Evolutionary conservation across 371 early-diverging fungal species (phyloP).

Genomic region (Dichotomocladium elegans): DNA sequence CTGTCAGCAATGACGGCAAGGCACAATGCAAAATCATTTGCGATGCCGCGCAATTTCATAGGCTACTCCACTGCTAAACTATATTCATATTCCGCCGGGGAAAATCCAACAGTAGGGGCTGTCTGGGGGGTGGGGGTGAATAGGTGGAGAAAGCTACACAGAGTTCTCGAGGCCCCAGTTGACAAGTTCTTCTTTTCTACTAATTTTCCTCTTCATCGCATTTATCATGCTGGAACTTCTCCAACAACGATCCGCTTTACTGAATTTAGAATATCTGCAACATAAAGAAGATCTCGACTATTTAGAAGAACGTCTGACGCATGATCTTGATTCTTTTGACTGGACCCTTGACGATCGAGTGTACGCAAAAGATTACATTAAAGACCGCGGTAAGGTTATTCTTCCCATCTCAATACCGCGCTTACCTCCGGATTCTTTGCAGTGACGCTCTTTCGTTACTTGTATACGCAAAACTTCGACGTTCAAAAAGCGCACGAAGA

Average conservation of each 20-base stretch:
- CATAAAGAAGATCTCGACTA: conserved; percentile 12
- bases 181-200: too few relatives aligned
- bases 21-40: too few relatives aligned
- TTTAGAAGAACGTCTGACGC: conserved; percentile 6
- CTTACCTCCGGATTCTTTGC: neutral
- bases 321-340: conserved; percentile 17
- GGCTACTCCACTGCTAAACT: too few relatives aligned
- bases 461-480: conserved; percentile 9
- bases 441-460: conserved; percentile 27
- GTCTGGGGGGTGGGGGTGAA: too few relatives aligned
- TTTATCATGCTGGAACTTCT: conserved; percentile 11
- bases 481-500: conserved; percentile 8
- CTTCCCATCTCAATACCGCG: neutral
- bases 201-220: neutral
- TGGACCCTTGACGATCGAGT: conserved; percentile 12
- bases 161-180: too few relatives aligned
- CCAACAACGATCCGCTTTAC: conserved; percentile 15
- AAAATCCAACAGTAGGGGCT: too few relatives aligned
- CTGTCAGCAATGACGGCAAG: too few relatives aligned
- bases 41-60: too few relatives aligned
- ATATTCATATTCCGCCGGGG: too few relatives aligned
- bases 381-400: conserved; percentile 18
- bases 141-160: too few relatives aligned
- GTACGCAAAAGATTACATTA: conserved; percentile 22
- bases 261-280: conserved; percentile 20